These are phyloP conservation scores for Peronospora farinosa DNA, from an alignment of 352 stramenopile species.

Conservation along the genomic window DNA sequence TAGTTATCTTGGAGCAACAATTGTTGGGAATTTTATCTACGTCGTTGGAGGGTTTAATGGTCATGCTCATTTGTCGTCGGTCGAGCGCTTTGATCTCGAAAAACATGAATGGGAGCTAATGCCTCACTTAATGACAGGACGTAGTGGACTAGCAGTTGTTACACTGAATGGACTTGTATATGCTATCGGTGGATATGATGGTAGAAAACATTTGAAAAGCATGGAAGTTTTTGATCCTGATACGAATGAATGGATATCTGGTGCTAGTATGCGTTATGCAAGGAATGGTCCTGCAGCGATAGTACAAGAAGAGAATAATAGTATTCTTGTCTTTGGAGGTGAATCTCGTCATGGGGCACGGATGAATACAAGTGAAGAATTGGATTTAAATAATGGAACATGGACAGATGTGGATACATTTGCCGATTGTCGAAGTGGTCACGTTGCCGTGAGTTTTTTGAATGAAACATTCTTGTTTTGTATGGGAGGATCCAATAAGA, in stretches of 20 bases:
- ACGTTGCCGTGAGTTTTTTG: conserved; percentile 53
- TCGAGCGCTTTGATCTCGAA: conserved; percentile 51
- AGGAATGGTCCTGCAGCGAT: conserved; percentile 60
- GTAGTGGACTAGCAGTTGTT: conserved; percentile 53
- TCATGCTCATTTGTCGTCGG: conserved; percentile 41
- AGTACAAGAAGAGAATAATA: conserved; percentile 36
- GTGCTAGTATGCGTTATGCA: conserved; percentile 47
- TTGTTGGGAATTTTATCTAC: conserved; percentile 51
- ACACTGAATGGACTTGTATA: conserved; percentile 44
- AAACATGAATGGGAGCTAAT: conserved; percentile 48
- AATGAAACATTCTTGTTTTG: conserved; percentile 66
- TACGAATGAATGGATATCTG: conserved; percentile 39
- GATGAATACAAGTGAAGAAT: conserved; percentile 54
- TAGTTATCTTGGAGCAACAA: conserved; percentile 55
- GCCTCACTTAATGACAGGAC: conserved; percentile 39
- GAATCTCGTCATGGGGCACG: conserved; percentile 58
- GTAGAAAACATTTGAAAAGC: conserved; percentile 52
- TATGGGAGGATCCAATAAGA: conserved; percentile 68
- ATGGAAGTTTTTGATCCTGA: conserved; percentile 56
- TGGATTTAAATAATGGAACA: conserved; percentile 33
- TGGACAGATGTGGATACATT: conserved; percentile 57
- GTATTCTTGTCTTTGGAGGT: conserved; percentile 59
- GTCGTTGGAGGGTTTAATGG: conserved; percentile 68
- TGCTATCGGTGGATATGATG: conserved; percentile 67
- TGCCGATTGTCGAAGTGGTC: conserved; percentile 56